Evolutionary conservation across 257 asterid species (phyloP), one percentile per base, ranked within the genome.

Genomic region (Eucommia ulmoides): DNA sequence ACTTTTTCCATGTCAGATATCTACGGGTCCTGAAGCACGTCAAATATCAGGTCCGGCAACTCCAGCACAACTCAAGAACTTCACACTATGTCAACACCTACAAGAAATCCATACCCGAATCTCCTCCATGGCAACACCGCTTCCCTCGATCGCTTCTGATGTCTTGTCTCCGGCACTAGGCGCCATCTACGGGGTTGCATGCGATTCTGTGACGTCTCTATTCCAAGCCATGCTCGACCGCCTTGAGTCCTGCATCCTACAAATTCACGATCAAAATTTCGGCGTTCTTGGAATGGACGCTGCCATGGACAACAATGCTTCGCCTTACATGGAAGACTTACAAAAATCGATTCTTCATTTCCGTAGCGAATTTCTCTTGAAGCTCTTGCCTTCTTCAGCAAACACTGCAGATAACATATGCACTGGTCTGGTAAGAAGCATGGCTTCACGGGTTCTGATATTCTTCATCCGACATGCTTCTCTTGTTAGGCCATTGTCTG

Each of bases 11-110:
- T 55, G 46, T 21, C 80, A 86, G 99, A 86, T 91, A 71, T 81
- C 93, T 41, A 70, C 99, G 1, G 97, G 97, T 20, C 99, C 95
- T 16, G 97, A 91, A 72, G 95, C 97, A 44, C 89, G 95, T 48
- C 99, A 91, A 72, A 73, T 86, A 58, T 58, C 79, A 7, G 99
- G 95, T 49, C 88, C 82, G 17, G 99, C 99, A 48, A 86, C 97
- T 48, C 69, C 72, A 23, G 81, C 93, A 3, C 99, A 91, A 76
- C 68, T 79, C 52, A 91, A 79, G 74, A 91, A 91, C 74, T 91
- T 91, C 71, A 73, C 75, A 33, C 54, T 91, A 53, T 86, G 93
- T 41, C 94, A 81, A 64, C 94, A 81, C 70, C 83, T 91, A 53
- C 97, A 91, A 74, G 95, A 91, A 64, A 68, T 91, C 19, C 94